phyloP scores from a whole-genome alignment of 2,329 filamentous ascomycete genomes.

The Colletotrichum cordylinicola region DNA sequence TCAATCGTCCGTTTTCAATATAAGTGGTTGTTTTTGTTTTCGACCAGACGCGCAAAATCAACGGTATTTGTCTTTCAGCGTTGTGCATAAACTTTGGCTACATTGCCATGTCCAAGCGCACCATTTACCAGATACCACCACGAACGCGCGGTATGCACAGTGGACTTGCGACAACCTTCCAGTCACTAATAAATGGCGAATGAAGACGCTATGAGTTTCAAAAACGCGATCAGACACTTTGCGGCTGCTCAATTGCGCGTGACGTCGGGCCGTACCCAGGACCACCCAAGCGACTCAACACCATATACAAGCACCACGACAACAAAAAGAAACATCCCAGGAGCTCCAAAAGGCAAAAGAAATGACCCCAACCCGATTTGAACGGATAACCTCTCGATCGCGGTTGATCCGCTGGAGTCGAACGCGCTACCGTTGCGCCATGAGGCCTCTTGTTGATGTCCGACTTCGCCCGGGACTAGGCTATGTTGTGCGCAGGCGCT shows the following conservation, averaged over 20 bases:
- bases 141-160: not conserved
- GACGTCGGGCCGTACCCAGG: not conserved
- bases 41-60: too few species aligned
- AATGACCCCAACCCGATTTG: not conserved
- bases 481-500: not conserved
- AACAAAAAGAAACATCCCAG: not conserved
- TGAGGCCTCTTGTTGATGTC: not conserved
- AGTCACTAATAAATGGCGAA: not conserved
- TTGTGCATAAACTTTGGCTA: too few species aligned
- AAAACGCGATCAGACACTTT: accelerated
- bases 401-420: too few species aligned
- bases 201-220: not conserved
- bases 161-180: not conserved
- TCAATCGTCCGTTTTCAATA: too few species aligned
- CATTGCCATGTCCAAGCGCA: too few species aligned
- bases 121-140: not conserved
- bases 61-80: too few species aligned
- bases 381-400: not conserved
- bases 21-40: too few species aligned
- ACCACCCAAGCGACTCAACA: not conserved
- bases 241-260: not conserved
- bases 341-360: not conserved
- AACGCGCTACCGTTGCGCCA: conserved; percentile 2
- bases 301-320: not conserved
- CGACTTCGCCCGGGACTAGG: too few species aligned